Evolutionary conservation across 805 yeast species (phyloP), one percentile per base, ranked within the genome.

Genomic region (Grigorovia transvaalensis): DNA sequence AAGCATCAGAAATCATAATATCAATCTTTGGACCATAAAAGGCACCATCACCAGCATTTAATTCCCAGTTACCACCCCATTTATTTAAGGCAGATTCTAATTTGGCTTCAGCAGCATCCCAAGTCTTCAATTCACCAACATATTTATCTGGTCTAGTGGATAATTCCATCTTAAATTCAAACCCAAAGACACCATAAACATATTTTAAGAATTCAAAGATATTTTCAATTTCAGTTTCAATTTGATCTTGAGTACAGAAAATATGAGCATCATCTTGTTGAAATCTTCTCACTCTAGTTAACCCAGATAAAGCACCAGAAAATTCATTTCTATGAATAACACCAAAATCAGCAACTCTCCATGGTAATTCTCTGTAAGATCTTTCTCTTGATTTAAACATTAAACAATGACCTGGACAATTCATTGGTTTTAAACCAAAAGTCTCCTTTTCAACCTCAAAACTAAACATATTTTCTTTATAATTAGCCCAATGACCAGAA

Each of bases 191-290:
- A 62, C 96, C 96, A 69, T 93, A 91, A 40, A 90, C 79, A 61
- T 77, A 81, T 64, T 86, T 75, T 71, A 91, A 76, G 76, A 91
- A 90, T 65, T 88, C 95, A 65, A 91, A 86, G 52, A 87, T 82
- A 54, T 83, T 84, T 50, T 80, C 79, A 58, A 91, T 88, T 74
- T 91, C 98, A 50, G 73, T 69, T 67, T 82, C 95, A 61, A 91
- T 88, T 76, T 91, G 98, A 56, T 85, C 95, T 60, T 79, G 82
- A 51, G 88, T 82, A 77, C 98, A 93, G 85, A 91, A 91, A 60
- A 91, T 91, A 71, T 91, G 99, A 47, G 96, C 97, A 73, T 91
- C 99, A 71, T 91, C 99, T 75, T 91, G 99, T 73, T 91, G 99
- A 86, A 91, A 91, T 73, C 98, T 83, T 75, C 99, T 86, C 47